Evolutionary conservation across 805 yeast species (phyloP).

Genomic region (Spathaspora boniae): DNA sequence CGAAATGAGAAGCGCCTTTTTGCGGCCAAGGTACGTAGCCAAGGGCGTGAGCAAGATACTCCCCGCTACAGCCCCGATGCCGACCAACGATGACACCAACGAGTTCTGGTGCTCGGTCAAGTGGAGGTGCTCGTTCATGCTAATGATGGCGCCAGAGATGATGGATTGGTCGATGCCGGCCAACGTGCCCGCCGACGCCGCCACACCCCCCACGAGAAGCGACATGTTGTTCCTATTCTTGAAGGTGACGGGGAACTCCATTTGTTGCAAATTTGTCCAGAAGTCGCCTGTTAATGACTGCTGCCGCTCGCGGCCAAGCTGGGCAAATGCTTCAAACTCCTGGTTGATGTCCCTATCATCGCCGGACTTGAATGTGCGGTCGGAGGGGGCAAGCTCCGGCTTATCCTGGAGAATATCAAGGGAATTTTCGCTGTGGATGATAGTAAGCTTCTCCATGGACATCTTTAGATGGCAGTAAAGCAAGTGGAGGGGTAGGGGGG

Average conservation of each 20-base stretch:
- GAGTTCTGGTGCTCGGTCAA: conserved; percentile 45
- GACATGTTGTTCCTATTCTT: conserved; percentile 45
- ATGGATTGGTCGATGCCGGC: conserved; percentile 69
- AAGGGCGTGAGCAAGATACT: conserved; percentile 57
- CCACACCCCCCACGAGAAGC: conserved; percentile 49
- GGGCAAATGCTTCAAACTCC: conserved; percentile 32
- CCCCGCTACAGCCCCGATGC: conserved; percentile 67
- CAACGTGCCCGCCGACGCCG: conserved; percentile 61
- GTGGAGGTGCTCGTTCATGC: conserved; percentile 41
- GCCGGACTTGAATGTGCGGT: too few species aligned
- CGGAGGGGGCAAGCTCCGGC: too few species aligned
- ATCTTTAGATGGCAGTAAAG: too few species aligned
- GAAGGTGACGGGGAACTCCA: conserved; percentile 41
- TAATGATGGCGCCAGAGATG: conserved; percentile 59
- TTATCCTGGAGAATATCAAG: too few species aligned
- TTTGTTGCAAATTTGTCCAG: conserved; percentile 32
- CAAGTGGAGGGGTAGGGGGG: too few species aligned
- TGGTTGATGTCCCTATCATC: conserved; percentile 30
- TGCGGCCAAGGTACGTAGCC: conserved; percentile 54
- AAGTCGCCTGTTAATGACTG: conserved; percentile 27
- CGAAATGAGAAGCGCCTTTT: conserved; percentile 50
- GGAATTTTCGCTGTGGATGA: too few species aligned
- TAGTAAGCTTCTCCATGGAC: too few species aligned
- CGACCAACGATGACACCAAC: conserved; percentile 57
- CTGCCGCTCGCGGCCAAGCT: conserved; percentile 26